phyloP scores from a whole-genome alignment of 176 grass and related monocot genomes.

The Ananas comosus region DNA sequence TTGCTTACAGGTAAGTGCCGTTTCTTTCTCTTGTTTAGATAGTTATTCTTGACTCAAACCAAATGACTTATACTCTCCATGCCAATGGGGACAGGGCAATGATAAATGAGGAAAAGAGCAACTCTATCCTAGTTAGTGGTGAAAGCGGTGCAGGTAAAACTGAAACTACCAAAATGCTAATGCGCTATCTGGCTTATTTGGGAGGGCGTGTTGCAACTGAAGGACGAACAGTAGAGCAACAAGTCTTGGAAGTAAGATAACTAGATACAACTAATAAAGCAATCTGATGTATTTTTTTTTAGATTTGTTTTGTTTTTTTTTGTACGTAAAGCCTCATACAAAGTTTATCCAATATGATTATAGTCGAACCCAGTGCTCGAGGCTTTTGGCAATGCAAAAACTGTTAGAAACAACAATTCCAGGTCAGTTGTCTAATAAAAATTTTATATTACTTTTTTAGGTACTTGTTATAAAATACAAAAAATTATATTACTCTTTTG shows the following conservation, averaged over 20 bases:
- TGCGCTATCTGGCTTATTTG: constrained; percentile 95
- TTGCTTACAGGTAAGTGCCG: constrained; percentile 63
- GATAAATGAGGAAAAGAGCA: constrained; percentile 89
- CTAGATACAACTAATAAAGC: constrained; percentile 17
- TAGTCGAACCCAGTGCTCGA: constrained; percentile 99
- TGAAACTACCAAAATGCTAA: constrained; percentile 99
- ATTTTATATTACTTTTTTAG: constrained; percentile 6
- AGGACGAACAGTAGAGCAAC: constrained; percentile 97
- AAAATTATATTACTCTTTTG: constrained; percentile 12
- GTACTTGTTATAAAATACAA: constrained; percentile 8
- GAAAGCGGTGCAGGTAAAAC: constrained; percentile 99
- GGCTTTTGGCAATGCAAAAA: constrained; percentile 99
- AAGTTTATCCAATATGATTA: constrained; percentile 27
- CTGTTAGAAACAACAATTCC: constrained; percentile 97
- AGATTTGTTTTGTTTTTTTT: constrained; percentile 18
- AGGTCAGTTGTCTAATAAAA: constrained; percentile 39
- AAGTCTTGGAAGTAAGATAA: constrained; percentile 85
- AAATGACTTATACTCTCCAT: constrained; percentile 17
- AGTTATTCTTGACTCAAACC: constrained; percentile 1
- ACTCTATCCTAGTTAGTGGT: constrained; percentile 96
- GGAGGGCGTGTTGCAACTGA: constrained; percentile 88
- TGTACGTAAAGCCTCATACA: constrained; percentile 7
- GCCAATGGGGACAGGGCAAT: constrained; percentile 62
- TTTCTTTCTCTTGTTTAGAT: constrained; percentile 13
- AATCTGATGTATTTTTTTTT: constrained; percentile 6